phyloP scores from a whole-genome alignment of 345 rosid genomes.

The Gossypium mustelinum region DNA sequence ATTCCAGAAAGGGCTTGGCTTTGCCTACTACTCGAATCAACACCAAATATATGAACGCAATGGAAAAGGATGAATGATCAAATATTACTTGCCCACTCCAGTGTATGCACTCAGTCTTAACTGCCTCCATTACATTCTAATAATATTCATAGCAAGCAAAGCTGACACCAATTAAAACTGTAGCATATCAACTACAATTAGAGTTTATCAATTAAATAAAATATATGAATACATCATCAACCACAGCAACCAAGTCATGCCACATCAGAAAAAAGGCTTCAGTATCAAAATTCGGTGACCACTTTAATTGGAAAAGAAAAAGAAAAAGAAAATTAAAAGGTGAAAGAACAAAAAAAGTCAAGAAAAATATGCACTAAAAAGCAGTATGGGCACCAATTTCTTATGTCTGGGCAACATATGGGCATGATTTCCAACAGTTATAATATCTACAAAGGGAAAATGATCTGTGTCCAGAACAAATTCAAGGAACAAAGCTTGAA shows the following conservation, averaged over 20 bases:
- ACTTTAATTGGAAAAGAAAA: slow-evolving; percentile 17
- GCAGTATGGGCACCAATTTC: slow-evolving; percentile 31
- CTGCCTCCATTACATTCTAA: not conserved
- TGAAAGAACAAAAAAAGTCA: slow-evolving; percentile 22
- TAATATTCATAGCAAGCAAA: not conserved
- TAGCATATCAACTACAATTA: slow-evolving; percentile 20
- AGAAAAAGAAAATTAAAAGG: slow-evolving; percentile 24
- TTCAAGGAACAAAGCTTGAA: slow-evolving; percentile 31
- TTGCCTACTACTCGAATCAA: not conserved
- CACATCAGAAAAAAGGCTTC: slow-evolving; percentile 21
- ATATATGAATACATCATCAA: slow-evolving; percentile 18
- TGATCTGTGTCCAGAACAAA: slow-evolving; percentile 38
- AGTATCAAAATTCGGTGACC: slow-evolving; percentile 32
- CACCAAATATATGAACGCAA: not conserved
- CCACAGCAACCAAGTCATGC: slow-evolving; percentile 24
- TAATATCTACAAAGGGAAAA: slow-evolving; percentile 52
- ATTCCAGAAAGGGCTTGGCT: not conserved
- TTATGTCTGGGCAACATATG: slow-evolving; percentile 31
- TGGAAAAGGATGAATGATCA: not conserved
- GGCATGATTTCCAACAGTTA: slow-evolving; percentile 43
- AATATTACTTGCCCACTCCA: not conserved
- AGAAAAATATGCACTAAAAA: slow-evolving; percentile 35
- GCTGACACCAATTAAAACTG: slow-evolving; percentile 6
- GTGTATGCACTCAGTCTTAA: not conserved
- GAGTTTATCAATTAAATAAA: slow-evolving; percentile 16